Evolutionary conservation across 306 rosid genomes (phyloP).

Genomic region (Quillaja saponaria): DNA sequence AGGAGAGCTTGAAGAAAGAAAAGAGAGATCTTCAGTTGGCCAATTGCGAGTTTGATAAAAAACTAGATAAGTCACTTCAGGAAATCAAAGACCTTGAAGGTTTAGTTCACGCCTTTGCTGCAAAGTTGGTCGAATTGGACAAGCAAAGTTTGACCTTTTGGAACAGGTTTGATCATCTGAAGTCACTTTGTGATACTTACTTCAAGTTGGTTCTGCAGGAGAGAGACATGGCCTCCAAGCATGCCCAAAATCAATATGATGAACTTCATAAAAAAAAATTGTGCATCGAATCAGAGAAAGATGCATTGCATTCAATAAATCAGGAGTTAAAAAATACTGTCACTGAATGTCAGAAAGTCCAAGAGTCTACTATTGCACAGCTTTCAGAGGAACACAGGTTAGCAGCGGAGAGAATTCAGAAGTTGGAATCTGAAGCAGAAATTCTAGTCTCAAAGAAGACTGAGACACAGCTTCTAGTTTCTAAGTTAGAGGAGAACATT

Average conservation of each 20-base stretch:
- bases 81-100: conserved; percentile 65
- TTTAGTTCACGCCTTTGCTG: conserved; percentile 49
- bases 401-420: conserved; percentile 62
- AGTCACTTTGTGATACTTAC: conserved; percentile 59
- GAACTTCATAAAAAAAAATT: conserved; percentile 57
- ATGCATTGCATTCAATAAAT: conserved; percentile 47
- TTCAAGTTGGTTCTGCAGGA: conserved; percentile 66
- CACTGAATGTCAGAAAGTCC: conserved; percentile 60
- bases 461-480: conserved; percentile 61
- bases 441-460: conserved; percentile 59
- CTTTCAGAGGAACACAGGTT: conserved; percentile 50
- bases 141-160: conserved; percentile 56
- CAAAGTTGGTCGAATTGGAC: conserved; percentile 61
- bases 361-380: conserved; percentile 49
- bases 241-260: conserved; percentile 56
- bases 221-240: conserved; percentile 53
- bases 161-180: conserved; percentile 66
- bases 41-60: conserved; percentile 51
- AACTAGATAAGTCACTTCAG: conserved; percentile 52
- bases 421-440: conserved; percentile 70
- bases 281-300: conserved; percentile 53
- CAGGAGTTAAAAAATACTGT: conserved; percentile 52
- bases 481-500: conserved; percentile 63
- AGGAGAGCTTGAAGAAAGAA: conserved; percentile 57
- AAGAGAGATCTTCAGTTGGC: conserved; percentile 54